Evolutionary conservation across 1,284 basidiomycete species (phyloP).

Genomic region (Paramarasmius palmivorus): DNA sequence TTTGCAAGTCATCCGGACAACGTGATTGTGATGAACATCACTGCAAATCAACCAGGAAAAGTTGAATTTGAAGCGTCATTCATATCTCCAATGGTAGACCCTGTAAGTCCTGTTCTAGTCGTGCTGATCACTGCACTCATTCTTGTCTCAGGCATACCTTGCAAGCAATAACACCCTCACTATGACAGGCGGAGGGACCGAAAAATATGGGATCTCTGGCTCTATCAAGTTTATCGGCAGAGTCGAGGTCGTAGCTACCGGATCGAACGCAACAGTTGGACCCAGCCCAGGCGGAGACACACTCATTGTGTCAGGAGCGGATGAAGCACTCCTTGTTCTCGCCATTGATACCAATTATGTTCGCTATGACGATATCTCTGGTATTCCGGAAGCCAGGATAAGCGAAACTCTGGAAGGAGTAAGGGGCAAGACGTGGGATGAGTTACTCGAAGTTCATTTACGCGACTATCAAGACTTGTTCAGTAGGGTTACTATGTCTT

Average conservation of each 20-base stretch:
- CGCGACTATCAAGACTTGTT: slow-evolving; percentile 14
- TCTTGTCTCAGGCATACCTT: background rate
- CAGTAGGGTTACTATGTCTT: slow-evolving; percentile 14
- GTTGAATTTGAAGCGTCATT: slow-evolving; percentile 12
- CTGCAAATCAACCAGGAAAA: slow-evolving; percentile 7
- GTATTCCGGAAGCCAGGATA: slow-evolving; percentile 11
- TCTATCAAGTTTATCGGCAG: slow-evolving; percentile 13
- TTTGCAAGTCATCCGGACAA: slow-evolving; percentile 17
- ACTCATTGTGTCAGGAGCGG: slow-evolving; percentile 10
- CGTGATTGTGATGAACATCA: slow-evolving; percentile 15
- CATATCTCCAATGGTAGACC: slow-evolving; percentile 14
- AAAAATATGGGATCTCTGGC: slow-evolving; percentile 7
- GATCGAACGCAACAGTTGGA: background rate
- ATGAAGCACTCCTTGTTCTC: slow-evolving; percentile 14
- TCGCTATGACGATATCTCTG: slow-evolving; percentile 15
- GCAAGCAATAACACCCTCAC: slow-evolving; percentile 5
- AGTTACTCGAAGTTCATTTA: slow-evolving; percentile 12
- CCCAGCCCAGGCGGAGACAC: background rate
- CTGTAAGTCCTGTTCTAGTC: slow-evolving; percentile 3
- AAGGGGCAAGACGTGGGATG: slow-evolving; percentile 9
- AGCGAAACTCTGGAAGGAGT: slow-evolving; percentile 7
- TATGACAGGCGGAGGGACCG: slow-evolving; percentile 8
- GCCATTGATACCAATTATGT: slow-evolving; percentile 18
- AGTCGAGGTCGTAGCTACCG: slow-evolving; percentile 6
- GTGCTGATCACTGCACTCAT: background rate